Base-by-base conservation (phyloP, 805 yeast species). In the Wickerhamomyces tratensis region DNA sequence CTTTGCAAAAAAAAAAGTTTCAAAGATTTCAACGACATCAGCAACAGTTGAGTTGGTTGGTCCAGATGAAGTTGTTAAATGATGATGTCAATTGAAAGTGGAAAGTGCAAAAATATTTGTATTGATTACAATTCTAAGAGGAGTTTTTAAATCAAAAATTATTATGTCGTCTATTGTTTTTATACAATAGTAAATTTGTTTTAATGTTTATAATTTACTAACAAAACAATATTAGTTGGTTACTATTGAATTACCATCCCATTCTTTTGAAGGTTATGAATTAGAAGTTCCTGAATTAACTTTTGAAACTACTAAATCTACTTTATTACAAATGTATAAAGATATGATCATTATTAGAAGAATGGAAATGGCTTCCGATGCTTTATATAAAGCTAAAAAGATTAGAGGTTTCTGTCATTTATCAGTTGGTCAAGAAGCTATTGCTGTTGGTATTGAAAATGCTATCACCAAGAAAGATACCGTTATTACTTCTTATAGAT, bases 361-460 rank as follows among this genome's bases (percentile, higher is more conserved):
- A 70, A 81, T 93, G 93, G 98, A 93, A 73, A 91, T 93, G 96
- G 95, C 96, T 36, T 80, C 98, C 48, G 98, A 93, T 64, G 98
- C 97, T 31, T 73, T 93, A 51, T 93, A 93, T 76, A 93, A 93
- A 74, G 96, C 98, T 58, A 93, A 93, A 76, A 88, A 91, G 72
- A 89, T 93, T 61, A 80, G 98, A 74, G 98, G 98, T 56, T 93
- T 93, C 82, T 93, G 98, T 71, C 98, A 93, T 69, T 78, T 93
- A 72, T 86, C 96, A 12, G 88, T 86, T 49, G 98, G 98, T 60
- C 98, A 93, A 72, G 98, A 93, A 72, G 98, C 98, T 50, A 79
- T 93, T 68, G 96, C 98, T 49, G 97, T 91, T 49, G 98, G 98
- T 65, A 88, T 93, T 54, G 98, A 93, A 74, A 78, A 83, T 59